These are phyloP conservation scores for Kentomonas sorsogonicus DNA, from an alignment of 208 protist genomes.

Conservation along the genomic window DNA sequence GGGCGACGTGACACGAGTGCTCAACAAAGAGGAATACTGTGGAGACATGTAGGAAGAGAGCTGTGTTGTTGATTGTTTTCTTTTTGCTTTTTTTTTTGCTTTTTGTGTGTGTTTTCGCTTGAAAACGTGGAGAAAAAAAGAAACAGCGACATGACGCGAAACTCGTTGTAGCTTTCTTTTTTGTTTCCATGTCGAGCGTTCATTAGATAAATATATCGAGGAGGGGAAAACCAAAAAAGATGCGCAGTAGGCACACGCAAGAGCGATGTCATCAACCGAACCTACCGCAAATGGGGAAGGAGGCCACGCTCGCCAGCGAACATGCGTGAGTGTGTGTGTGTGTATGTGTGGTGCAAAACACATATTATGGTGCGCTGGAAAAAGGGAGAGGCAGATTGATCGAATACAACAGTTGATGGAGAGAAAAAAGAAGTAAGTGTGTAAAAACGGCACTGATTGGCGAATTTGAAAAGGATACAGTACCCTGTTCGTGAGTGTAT, in stretches of 20 bases:
- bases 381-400: too few species aligned
- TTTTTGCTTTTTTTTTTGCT: constrained; percentile 5
- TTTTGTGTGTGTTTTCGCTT: neutral
- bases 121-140: constrained; percentile 13
- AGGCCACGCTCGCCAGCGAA: too few species aligned
- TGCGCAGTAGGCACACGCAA: too few species aligned
- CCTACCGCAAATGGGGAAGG: too few species aligned
- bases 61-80: too few species aligned
- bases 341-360: too few species aligned
- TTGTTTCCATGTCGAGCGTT: neutral
- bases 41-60: too few species aligned
- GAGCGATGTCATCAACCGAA: too few species aligned
- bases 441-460: neutral
- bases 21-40: too few species aligned
- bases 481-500: neutral
- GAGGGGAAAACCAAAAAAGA: neutral
- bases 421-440: constrained; percentile 6
- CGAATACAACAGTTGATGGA: neutral
- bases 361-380: too few species aligned
- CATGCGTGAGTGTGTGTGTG: too few species aligned
- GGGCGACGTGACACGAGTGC: too few species aligned
- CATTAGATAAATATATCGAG: neutral
- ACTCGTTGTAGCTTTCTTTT: constrained; percentile 3
- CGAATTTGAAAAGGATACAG: neutral
- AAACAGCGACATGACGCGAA: neutral